phyloP scores from a whole-genome alignment of 139 green algal species.

The Haematococcus lacustris region DNA sequence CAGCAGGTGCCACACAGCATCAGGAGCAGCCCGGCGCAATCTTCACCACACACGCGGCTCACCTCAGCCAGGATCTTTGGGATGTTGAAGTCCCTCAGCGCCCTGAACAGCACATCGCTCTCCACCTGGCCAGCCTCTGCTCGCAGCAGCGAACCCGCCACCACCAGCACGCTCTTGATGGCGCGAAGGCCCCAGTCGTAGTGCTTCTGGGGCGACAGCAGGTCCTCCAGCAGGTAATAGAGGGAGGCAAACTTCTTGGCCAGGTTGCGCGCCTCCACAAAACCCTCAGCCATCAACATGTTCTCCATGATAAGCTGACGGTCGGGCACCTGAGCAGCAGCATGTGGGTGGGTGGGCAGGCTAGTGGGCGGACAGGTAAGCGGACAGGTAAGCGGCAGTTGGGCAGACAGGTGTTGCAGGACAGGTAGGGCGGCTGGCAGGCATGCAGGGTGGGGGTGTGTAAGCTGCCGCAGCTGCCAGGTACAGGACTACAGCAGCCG shows the following conservation, averaged over 20 bases:
- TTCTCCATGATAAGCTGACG: slow-evolving; percentile 85
- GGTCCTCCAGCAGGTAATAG: slow-evolving; percentile 77
- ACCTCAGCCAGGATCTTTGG: slow-evolving; percentile 64
- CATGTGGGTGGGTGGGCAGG: too few relatives aligned
- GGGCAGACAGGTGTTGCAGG: too few relatives aligned
- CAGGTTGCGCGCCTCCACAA: slow-evolving; percentile 72
- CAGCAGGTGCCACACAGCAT: background rate
- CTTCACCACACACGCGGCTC: background rate
- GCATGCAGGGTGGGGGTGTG: too few relatives aligned
- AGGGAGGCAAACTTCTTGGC: slow-evolving; percentile 76
- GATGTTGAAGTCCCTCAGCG: slow-evolving; percentile 81
- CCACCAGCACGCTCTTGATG: slow-evolving; percentile 81
- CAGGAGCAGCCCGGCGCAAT: background rate
- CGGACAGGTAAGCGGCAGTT: too few relatives aligned
- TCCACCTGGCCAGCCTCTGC: slow-evolving; percentile 76
- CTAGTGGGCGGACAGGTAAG: too few relatives aligned
- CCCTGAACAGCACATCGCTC: slow-evolving; percentile 74
- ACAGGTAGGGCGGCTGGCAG: too few relatives aligned
- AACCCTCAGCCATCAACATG: slow-evolving; percentile 83
- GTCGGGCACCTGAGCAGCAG: slow-evolving; percentile 68
- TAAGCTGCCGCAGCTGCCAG: too few relatives aligned
- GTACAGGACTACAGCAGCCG: too few relatives aligned
- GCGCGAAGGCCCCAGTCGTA: slow-evolving; percentile 79
- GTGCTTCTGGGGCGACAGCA: slow-evolving; percentile 80
- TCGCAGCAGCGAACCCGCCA: slow-evolving; percentile 67